These are phyloP conservation scores for Raffaelea arxii DNA, from an alignment of 2,329 filamentous ascomycete genomes.

Conservation along the genomic window DNA sequence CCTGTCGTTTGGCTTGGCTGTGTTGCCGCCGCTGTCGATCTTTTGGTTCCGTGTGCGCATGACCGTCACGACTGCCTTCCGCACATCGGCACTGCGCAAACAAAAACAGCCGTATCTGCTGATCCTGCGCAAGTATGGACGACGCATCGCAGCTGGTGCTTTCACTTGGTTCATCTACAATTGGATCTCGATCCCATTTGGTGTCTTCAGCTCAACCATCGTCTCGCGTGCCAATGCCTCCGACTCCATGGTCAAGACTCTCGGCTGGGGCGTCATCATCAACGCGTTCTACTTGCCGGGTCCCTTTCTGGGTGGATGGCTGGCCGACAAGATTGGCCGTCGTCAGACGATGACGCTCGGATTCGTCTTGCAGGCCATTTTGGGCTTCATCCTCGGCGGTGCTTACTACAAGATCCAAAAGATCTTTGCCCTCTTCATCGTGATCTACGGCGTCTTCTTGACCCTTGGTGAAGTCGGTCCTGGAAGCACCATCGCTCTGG, in stretches of 20 bases:
- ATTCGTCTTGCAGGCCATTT: conserved; percentile 30
- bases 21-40: conserved; percentile 37
- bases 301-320: conserved; percentile 33
- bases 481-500: conserved; percentile 25
- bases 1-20: conserved; percentile 38
- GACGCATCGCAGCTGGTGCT: conserved; percentile 36
- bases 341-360: conserved; percentile 41
- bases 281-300: conserved; percentile 42
- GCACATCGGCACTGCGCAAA: conserved; percentile 26
- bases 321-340: conserved; percentile 39
- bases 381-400: conserved; percentile 41
- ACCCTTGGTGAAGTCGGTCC: conserved; percentile 40
- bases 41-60: conserved; percentile 44
- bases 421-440: conserved; percentile 38
- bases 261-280: conserved; percentile 36
- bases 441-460: conserved; percentile 40
- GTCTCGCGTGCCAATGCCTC: conserved; percentile 29
- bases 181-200: conserved; percentile 32
- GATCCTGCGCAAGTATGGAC: conserved; percentile 36
- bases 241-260: conserved; percentile 28
- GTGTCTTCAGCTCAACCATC: conserved; percentile 44
- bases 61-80: conserved; percentile 37
- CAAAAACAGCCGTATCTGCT: conserved; percentile 36
- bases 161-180: conserved; percentile 44
- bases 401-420: conserved; percentile 32